These are phyloP conservation scores for Tephrocybe sp. DNA, from an alignment of 768 basidiomycete genomes.

Conservation along the genomic window DNA sequence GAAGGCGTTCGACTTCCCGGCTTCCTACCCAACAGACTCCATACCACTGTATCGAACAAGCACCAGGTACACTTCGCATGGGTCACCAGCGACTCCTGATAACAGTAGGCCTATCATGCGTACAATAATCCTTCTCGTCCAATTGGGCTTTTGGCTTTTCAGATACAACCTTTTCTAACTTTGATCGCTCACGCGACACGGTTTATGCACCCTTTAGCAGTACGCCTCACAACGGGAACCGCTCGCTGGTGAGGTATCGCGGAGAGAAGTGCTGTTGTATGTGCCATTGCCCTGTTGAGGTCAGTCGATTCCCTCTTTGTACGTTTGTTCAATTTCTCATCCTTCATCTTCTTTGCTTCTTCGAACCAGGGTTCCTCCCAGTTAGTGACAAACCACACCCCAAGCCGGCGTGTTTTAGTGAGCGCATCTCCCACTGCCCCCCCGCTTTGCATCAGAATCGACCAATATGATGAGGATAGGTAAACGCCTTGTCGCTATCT, in stretches of 20 bases:
- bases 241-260: not conserved
- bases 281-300: conserved; percentile 2
- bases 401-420: not conserved
- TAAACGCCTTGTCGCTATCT: not conserved
- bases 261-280: conserved; percentile 4
- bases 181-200: not conserved
- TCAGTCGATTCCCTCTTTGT: not conserved
- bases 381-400: not conserved
- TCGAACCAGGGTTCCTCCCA: no score
- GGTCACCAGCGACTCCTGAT: not conserved
- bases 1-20: conserved; percentile 15
- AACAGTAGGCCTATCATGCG: not conserved
- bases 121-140: not conserved
- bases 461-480: not conserved
- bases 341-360: no score
- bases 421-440: not conserved
- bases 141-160: not conserved
- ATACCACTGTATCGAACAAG: conserved; percentile 7
- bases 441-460: not conserved
- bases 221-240: conserved; percentile 1
- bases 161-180: not conserved
- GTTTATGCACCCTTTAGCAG: not conserved
- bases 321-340: not conserved
- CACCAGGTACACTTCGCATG: not conserved
- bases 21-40: conserved; percentile 1